A percentile compares a stretch with the other conserved stretches of the same genome.
phyloP scores from a whole-genome alignment of 345 rosid species.

The Lumnitzera littorea region DNA sequence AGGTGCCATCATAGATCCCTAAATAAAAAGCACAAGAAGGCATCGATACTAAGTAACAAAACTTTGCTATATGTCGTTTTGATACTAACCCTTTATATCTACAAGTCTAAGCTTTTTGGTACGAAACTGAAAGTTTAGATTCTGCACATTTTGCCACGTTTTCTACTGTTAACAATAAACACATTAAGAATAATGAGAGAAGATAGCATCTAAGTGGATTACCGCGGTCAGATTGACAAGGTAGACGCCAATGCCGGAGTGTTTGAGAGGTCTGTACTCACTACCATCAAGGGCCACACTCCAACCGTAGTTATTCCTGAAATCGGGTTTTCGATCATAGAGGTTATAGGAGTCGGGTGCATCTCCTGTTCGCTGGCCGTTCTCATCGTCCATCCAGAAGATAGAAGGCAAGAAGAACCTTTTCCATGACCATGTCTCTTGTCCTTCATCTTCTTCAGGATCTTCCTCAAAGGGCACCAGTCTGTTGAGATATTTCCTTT shows the following conservation, averaged over 20 bases:
- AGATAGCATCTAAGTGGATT: constrained; percentile 5
- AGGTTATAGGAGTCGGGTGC: constrained; percentile 61
- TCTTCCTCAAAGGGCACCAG: constrained; percentile 30
- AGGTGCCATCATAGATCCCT: constrained; percentile 98
- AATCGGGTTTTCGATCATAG: constrained; percentile 37
- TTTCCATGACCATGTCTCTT: constrained; percentile 48
- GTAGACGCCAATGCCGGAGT: constrained; percentile 62
- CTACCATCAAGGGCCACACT: constrained; percentile 58
- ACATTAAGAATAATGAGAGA: not conserved
- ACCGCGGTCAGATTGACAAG: constrained; percentile 84
- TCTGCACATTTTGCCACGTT: no score
- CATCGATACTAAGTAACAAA: not conserved
- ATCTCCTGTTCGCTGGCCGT: constrained; percentile 9
- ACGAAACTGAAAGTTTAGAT: no score
- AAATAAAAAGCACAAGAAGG: not conserved
- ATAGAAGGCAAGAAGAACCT: constrained; percentile 26
- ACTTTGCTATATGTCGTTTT: not conserved
- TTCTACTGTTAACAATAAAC: no score
- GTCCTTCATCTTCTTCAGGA: constrained; percentile 17
- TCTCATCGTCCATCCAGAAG: constrained; percentile 13
- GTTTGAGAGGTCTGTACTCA: constrained; percentile 45
- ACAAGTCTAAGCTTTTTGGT: no score
- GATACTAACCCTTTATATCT: no score
- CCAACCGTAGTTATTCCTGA: constrained; percentile 68
- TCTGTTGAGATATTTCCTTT: constrained; percentile 43